Base-by-base conservation (phyloP, 2,329 filamentous ascomycete species). In the Penicillium nordicum region DNA sequence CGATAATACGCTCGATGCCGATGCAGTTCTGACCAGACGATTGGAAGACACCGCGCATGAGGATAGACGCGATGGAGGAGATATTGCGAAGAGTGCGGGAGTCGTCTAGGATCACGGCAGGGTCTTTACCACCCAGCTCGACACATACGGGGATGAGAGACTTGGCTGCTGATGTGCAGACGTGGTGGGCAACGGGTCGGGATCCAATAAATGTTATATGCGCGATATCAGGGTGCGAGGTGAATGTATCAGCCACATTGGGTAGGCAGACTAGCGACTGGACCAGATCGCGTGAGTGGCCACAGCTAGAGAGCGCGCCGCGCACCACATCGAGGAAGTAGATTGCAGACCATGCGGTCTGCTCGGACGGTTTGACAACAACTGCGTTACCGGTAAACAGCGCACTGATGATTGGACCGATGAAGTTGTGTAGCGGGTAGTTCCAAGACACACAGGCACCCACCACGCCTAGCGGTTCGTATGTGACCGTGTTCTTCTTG, bases 141-240 rank as follows among this genome's bases (percentile, higher is more conserved):
- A 95, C 88, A 41, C 92, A 88, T 2, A 97, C 84, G 5, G 93
- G 93, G 3, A 85, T 97, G n/a, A 99, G 82, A 18, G 84, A 82
- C 73, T 89, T 92, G 29, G 94, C 90, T 12, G 94, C 92, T 4
- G 89, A 92, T 57, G 87, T 86, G 63, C 90, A 92, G 41, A 99
- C 94, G 65, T 91, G 84, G 73, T 94, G 90, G 18, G 92, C 94
- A 11, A 97, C 89, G 1, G 88, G 83, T 47, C 88, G 85, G 48
- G 91, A 96, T 62, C 94, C 94, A 72, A 99, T 97, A 76, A 99
- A 99, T 18, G 94, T 97, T 62, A 99, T 82, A 74, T 99, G 94
- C 42, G 86, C 83, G 68, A 99, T 89, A 29, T 81, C 84, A 0
- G 88, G 87, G 73, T 97, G 94, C 10, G 89, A 90, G 1, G 92